Evolutionary conservation across 2,329 filamentous ascomycete genomes (phyloP), one percentile per base, ranked within the genome.

Genomic region (Metarhizium album): DNA sequence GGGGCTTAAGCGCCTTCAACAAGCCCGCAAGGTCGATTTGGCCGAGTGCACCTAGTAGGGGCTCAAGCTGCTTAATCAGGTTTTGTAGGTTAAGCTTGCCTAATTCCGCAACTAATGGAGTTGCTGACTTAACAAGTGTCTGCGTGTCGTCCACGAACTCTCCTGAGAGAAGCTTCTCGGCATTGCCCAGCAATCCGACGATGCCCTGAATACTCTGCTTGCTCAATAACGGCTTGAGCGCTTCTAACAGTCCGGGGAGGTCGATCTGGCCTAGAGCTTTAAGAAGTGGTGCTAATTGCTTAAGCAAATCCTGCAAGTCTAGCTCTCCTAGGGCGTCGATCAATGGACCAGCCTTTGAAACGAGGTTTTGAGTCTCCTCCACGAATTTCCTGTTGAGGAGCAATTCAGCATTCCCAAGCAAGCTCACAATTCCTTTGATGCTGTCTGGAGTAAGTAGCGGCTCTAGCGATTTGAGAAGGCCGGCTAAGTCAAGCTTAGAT

Each of bases 131-230:
- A 13, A 71, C 55, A 2, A 70, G 54, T 3, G 57, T 53, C 4
- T 64, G 57, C 1, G 69, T 55, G 1, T 65, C 64, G 23, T 63
- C 59, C 27, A 71, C 57, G 0, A 64, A 64, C 0, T 67, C 58
- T 3, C 63, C 53, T 2, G 62, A 63, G 0, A 71, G 56, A 0
- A 67, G 59, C 4, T 58, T 49, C 46, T 64, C 58, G 0, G 66
- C 62, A 31, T 70, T 62, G 6, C 62, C 59, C 5, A 70, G 57
- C 1, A 70, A 50, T 6, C 62, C 63, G 4, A 70, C 52, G 16
- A 67, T 54, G 5, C 64, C 61, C 1, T 63, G 57, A 29, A 67
- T 57, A 0, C 61, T 61, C 2, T 65, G 57, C 35, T 58, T 58
- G 0, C 60, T 66, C 2, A 68, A 59, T 0, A 68, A 49, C 0